phyloP scores from a whole-genome alignment of 2,329 filamentous ascomycete species.

The Plenodomus biglobosus region DNA sequence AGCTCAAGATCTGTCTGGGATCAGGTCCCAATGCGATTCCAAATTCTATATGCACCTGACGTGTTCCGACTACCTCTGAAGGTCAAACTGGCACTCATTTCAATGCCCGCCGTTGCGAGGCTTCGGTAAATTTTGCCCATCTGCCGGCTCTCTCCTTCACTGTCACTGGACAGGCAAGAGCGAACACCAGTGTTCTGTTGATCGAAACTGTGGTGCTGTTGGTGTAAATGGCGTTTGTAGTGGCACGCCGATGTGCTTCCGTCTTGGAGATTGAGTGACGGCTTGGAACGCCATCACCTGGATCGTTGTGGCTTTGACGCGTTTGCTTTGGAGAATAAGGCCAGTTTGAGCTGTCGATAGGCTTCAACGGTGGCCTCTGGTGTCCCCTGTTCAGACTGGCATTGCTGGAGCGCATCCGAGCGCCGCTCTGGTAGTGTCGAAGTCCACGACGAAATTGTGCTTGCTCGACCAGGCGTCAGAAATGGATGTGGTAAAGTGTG shows the following conservation, averaged over 20 bases:
- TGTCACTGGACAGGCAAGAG: neutral
- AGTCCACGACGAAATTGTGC: constrained; percentile 38
- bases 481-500: constrained; percentile 28
- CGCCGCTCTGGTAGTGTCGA: constrained; percentile 28
- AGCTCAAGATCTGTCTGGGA: neutral
- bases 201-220: neutral
- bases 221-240: neutral
- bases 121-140: too few species aligned
- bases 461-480: constrained; percentile 30
- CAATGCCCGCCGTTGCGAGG: too few species aligned
- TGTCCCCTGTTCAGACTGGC: constrained; percentile 4
- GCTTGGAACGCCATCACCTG: neutral
- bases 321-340: constrained; percentile 41
- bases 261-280: neutral
- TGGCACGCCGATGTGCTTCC: neutral
- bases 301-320: constrained; percentile 2
- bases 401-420: constrained; percentile 1
- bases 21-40: neutral
- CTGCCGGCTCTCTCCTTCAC: neutral
- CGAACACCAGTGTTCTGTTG: too few species aligned
- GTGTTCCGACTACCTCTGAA: too few species aligned
- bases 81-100: too few species aligned
- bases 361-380: constrained; percentile 38
- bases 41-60: neutral
- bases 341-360: constrained; percentile 37